phyloP scores from a whole-genome alignment of 192 early-diverging fungal species.

The Linnemannia hyalina region DNA sequence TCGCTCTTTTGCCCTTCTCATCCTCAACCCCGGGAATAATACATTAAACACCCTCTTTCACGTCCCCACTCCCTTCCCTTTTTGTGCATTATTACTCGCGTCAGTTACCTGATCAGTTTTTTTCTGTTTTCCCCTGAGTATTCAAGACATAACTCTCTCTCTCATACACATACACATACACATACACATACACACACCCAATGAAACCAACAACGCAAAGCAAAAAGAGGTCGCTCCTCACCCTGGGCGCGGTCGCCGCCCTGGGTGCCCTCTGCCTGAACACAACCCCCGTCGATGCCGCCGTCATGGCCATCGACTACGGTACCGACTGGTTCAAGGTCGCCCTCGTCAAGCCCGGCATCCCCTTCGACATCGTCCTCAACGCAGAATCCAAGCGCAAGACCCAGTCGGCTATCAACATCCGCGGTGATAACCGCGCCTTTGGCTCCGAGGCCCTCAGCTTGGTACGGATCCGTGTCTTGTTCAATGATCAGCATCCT shows the following conservation, averaged over 20 bases:
- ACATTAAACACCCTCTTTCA: background rate
- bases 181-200: background rate
- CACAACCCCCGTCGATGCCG: slow-evolving; percentile 59
- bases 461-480: slow-evolving; percentile 62
- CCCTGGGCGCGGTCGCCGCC: slow-evolving; percentile 49
- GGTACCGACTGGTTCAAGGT: slow-evolving; percentile 99
- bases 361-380: slow-evolving; percentile 93
- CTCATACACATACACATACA: background rate
- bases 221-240: slow-evolving; percentile 44
- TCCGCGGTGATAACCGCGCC: slow-evolving; percentile 84
- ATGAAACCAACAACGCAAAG: slow-evolving; percentile 34
- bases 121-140: background rate
- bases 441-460: slow-evolving; percentile 91
- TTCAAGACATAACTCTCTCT: background rate
- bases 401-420: slow-evolving; percentile 84
- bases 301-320: slow-evolving; percentile 96
- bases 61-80: background rate
- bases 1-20: background rate
- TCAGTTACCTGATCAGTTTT: background rate
- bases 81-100: background rate
- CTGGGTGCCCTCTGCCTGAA: slow-evolving; percentile 51
- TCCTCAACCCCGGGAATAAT: background rate
- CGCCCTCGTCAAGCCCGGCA: slow-evolving; percentile 90
- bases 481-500: background rate
- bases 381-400: slow-evolving; percentile 97